phyloP scores from a whole-genome alignment of 2,329 filamentous ascomycete genomes.

The Colletotrichum caudatum region DNA sequence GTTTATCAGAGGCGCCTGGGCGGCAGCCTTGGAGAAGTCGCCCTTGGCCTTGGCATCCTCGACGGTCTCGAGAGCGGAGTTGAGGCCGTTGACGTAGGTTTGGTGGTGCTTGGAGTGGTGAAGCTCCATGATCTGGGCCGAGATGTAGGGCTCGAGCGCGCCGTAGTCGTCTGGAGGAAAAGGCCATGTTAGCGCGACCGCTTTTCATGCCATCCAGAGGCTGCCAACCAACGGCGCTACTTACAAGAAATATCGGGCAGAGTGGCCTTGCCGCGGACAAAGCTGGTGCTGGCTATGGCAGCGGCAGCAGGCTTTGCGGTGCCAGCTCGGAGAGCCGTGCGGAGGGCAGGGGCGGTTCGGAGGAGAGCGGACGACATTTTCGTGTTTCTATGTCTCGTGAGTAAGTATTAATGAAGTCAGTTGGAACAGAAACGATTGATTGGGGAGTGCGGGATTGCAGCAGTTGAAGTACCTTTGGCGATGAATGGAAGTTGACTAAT shows the following conservation, averaged over 20 bases:
- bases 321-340: slow-evolving; percentile 77
- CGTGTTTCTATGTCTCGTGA: slow-evolving; percentile 37
- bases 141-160: slow-evolving; percentile 87
- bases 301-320: slow-evolving; percentile 70
- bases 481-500: slow-evolving; percentile 43
- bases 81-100: slow-evolving; percentile 92
- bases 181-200: slow-evolving; percentile 4
- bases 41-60: slow-evolving; percentile 73
- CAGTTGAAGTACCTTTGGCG: slow-evolving; percentile 29
- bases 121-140: slow-evolving; percentile 94
- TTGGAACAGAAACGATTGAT: background rate
- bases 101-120: slow-evolving; percentile 96
- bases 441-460: background rate
- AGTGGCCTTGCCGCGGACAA: slow-evolving; percentile 88
- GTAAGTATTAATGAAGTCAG: background rate
- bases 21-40: slow-evolving; percentile 64
- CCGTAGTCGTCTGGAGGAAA: slow-evolving; percentile 86
- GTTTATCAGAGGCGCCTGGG: slow-evolving; percentile 69
- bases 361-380: slow-evolving; percentile 83
- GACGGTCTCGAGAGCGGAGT: slow-evolving; percentile 80
- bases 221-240: slow-evolving; percentile 42
- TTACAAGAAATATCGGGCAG: slow-evolving; percentile 84
- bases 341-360: slow-evolving; percentile 74
- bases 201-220: background rate
- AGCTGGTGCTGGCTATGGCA: slow-evolving; percentile 78